Conservation (phyloP, 495 filamentous ascomycete genomes). For the Penicillium flavigenum region DNA sequence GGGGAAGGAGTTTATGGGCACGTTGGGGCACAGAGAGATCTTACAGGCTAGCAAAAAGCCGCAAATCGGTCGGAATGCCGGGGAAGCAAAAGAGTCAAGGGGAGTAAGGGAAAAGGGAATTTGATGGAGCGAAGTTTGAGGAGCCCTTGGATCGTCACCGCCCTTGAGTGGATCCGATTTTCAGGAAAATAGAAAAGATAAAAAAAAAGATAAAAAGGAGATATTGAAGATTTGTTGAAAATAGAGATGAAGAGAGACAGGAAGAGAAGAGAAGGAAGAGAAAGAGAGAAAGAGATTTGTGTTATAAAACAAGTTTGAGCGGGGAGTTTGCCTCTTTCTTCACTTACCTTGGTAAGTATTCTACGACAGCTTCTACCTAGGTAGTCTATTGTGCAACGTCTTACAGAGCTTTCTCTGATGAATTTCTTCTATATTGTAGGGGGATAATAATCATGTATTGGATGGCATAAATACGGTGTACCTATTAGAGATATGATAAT, state of each 20-base stretch:
- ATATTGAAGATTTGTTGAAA: not conserved
- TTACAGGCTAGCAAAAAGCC: slow-evolving; percentile 37
- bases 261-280: not conserved
- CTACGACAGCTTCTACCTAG: too few species aligned
- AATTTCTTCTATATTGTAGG: too few species aligned
- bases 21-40: slow-evolving; percentile 35
- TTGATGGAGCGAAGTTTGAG: slow-evolving; percentile 16
- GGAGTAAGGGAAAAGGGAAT: slow-evolving; percentile 7
- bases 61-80: slow-evolving; percentile 20
- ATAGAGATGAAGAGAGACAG: not conserved
- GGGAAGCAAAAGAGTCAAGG: slow-evolving; percentile 1
- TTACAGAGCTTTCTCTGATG: not conserved
- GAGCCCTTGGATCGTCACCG: slow-evolving; percentile 27
- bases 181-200: not conserved
- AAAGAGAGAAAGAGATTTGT: too few species aligned
- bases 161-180: slow-evolving; percentile 18
- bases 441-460: too few species aligned
- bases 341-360: too few species aligned
- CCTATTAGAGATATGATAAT: too few species aligned
- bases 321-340: not conserved
- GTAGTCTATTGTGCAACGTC: not conserved
- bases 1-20: slow-evolving; percentile 20
- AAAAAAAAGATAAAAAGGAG: not conserved
- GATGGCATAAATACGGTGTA: too few species aligned
- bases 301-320: not conserved